Evolutionary conservation across 768 basidiomycete species (phyloP).

Genomic region (Psilocybe sp.): DNA sequence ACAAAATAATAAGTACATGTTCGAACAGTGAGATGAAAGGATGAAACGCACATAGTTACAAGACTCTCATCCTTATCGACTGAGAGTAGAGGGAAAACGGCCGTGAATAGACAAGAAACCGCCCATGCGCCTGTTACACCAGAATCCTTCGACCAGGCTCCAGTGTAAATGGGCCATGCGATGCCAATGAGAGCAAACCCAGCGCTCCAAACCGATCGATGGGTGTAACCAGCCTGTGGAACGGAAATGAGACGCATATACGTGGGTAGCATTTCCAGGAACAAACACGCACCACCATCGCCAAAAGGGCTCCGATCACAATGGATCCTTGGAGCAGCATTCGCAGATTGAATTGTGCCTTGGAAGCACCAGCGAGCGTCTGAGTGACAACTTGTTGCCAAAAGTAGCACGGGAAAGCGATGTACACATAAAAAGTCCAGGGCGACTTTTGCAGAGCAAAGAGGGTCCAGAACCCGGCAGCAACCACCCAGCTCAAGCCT

Average conservation of each 20-base stretch:
- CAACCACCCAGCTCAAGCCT: constrained; percentile 15
- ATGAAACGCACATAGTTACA: constrained; percentile 49
- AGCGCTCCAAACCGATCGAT: constrained; percentile 70
- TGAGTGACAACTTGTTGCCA: constrained; percentile 56
- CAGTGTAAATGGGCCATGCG: constrained; percentile 55
- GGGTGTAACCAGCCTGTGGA: constrained; percentile 63
- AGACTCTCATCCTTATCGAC: constrained; percentile 72
- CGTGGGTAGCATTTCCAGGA: not conserved
- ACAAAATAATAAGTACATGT: not conserved
- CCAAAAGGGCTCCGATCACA: constrained; percentile 46
- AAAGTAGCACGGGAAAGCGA: constrained; percentile 74
- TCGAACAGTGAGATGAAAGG: not conserved
- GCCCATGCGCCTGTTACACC: constrained; percentile 40
- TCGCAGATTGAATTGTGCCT: not conserved
- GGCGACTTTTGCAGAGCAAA: constrained; percentile 68
- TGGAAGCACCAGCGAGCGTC: constrained; percentile 5
- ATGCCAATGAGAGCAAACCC: constrained; percentile 60
- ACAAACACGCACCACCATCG: constrained; percentile 65
- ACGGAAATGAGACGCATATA: not conserved
- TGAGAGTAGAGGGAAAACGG: constrained; percentile 67
- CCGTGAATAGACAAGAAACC: constrained; percentile 47
- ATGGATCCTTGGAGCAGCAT: constrained; percentile 22
- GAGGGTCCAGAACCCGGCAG: constrained; percentile 40
- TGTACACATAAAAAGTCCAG: constrained; percentile 73
- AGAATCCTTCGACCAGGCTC: constrained; percentile 22